Base-by-base conservation (phyloP, 2,329 filamentous ascomycete species). In the Colletotrichum limetticola region DNA sequence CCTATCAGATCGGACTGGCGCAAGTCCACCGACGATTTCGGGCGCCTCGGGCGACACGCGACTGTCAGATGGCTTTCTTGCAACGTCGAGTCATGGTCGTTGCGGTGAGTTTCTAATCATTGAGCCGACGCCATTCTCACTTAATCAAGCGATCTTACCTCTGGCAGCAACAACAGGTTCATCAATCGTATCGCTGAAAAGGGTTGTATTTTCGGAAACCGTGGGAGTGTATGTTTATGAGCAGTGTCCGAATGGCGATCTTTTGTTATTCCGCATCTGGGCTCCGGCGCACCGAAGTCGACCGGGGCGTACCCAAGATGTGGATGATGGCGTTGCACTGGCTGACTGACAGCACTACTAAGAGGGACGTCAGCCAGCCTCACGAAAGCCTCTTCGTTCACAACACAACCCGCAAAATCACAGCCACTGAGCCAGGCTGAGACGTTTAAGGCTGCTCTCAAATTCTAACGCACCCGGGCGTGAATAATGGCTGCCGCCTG, bases 281-380 rank as follows among this genome's bases (percentile, higher is more conserved):
- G 24, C 37, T 49, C 42, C 22, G 14, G 49, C 24, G 7, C 11
- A 6, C n/a, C 11, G 6, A 6, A 19, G 30, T 7, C n/a, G 26
- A 32, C 19, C 22, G 30, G 35, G 46, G 61, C 49, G 49, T 37
- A 42, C 37, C 37, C 16, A 22, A 49, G 37, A 24, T 22, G 37
- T 37, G 59, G 22, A 52, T 46, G 32, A 56, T 26, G 49, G 53
- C 64, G 26, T 32, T 32, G 46, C 46, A 26, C 14, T 26, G 55
- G 49, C 66, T 63, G 24, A 55, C 57, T 46, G 22, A 32, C 22
- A 46, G 19, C 42, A 49, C 42, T 49, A 22, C 8, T 19, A n/a
- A 49, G 19, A 49, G 8, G 42, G 42, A 42, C n/a, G 28, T 42
- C 65, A 67, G 57, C 57, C 56, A 67, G 65, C 65, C 65, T 61